Evolutionary conservation across 1,139 yeast species (phyloP).

Genomic region (Geotrichum cucujoidarum): DNA sequence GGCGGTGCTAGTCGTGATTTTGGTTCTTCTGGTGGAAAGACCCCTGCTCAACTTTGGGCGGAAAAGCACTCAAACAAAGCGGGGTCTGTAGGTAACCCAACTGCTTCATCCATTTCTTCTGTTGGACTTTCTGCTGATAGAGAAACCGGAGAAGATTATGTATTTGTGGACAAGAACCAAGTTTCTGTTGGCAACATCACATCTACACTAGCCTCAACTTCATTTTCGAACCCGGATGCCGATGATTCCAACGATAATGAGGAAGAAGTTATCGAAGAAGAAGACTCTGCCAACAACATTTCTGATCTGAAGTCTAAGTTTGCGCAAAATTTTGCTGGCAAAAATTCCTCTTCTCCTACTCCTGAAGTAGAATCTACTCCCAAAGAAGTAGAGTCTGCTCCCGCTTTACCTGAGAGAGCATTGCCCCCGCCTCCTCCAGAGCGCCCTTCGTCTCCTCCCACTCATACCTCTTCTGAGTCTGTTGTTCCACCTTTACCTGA

Average conservation of each 20-base stretch:
- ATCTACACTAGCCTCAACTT: slow-evolving; percentile 23
- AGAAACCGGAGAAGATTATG: slow-evolving; percentile 21
- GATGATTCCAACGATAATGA: slow-evolving; percentile 17
- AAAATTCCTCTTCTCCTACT: slow-evolving; percentile 19
- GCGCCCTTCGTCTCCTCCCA: slow-evolving; percentile 6
- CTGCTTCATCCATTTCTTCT: too few relatives aligned
- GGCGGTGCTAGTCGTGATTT: slow-evolving; percentile 64
- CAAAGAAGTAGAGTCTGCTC: slow-evolving; percentile 11
- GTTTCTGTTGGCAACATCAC: slow-evolving; percentile 23
- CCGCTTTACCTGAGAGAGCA: slow-evolving; percentile 1
- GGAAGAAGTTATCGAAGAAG: slow-evolving; percentile 16
- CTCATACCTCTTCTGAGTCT: slow-evolving; percentile 3
- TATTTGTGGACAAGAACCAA: not conserved
- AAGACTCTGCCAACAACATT: slow-evolving; percentile 22
- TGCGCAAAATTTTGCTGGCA: slow-evolving; percentile 19
- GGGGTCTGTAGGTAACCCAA: slow-evolving; percentile 3
- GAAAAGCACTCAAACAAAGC: slow-evolving; percentile 63
- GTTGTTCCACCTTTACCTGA: slow-evolving; percentile 21
- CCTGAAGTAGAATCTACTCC: too few relatives aligned
- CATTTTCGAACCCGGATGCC: slow-evolving; percentile 22
- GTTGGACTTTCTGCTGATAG: slow-evolving; percentile 19
- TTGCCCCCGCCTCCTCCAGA: slow-evolving; percentile 14
- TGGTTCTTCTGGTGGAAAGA: slow-evolving; percentile 72
- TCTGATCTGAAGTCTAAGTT: slow-evolving; percentile 23
- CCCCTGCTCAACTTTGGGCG: slow-evolving; percentile 96